These are phyloP conservation scores for Rhododendron williamsianum DNA, from an alignment of 148 eudicot genomes.

Conservation along the genomic window DNA sequence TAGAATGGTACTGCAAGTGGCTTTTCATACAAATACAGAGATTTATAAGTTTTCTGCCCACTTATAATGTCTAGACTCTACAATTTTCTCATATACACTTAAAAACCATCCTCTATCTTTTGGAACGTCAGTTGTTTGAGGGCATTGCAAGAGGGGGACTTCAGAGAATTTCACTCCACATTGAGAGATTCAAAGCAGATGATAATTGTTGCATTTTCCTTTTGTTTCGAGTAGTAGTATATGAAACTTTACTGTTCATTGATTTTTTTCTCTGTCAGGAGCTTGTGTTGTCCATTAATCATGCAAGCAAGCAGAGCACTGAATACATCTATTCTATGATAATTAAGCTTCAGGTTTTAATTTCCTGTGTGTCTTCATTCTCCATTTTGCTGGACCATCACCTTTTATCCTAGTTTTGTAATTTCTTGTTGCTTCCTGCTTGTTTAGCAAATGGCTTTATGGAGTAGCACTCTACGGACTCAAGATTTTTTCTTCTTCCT, in stretches of 20 bases:
- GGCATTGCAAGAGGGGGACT: constrained; percentile 85
- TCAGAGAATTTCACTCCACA: constrained; percentile 47
- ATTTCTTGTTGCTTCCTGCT: not conserved
- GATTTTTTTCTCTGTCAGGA: constrained; percentile 33
- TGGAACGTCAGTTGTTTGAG: constrained; percentile 60
- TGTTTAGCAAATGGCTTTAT: not conserved
- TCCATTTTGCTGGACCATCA: not conserved
- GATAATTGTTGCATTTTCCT: constrained; percentile 3
- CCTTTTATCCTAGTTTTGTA: not conserved
- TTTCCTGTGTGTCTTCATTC: constrained; percentile 5
- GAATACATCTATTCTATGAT: constrained; percentile 69
- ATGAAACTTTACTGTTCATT: constrained; percentile 3
- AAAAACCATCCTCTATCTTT: constrained; percentile 5
- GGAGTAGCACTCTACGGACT: not conserved
- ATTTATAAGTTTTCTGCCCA: not conserved
- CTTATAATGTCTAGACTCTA: not conserved
- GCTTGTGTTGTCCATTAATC: constrained; percentile 68
- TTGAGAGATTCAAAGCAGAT: constrained; percentile 81
- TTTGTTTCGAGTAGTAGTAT: not conserved
- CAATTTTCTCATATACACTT: not conserved
- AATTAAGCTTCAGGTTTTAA: constrained; percentile 81
- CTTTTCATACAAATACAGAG: not conserved
- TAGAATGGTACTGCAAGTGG: not conserved
- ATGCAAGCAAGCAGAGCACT: constrained; percentile 86
- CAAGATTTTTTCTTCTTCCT: not conserved